Percentiles rank a stretch among this genome's conserved stretches.
Evolutionary conservation across 2,329 filamentous ascomycete genomes (phyloP).

Genomic region (Pseudogymnoascus sp.): DNA sequence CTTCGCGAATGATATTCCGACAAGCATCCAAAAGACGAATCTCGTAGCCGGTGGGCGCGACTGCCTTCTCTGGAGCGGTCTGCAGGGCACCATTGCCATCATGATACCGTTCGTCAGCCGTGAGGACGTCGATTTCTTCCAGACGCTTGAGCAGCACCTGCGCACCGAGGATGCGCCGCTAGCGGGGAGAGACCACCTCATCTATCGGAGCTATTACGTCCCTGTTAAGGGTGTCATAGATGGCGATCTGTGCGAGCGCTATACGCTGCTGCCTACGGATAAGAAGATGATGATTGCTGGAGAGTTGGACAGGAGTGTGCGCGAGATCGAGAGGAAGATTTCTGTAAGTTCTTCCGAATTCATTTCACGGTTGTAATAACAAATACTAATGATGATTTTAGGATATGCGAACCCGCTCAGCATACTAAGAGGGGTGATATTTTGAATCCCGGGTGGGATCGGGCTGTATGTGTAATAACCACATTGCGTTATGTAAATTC

Average conservation of each 20-base stretch:
- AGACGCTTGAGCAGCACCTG: constrained; percentile 82
- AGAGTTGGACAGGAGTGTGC: constrained; percentile 80
- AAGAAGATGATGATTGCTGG: constrained; percentile 93
- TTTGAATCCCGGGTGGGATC: background rate
- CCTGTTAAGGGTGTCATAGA: constrained; percentile 96
- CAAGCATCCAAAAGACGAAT: constrained; percentile 79
- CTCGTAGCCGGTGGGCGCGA: constrained; percentile 88
- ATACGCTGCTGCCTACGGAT: constrained; percentile 72
- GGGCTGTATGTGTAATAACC: constrained; percentile 4
- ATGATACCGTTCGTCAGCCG: constrained; percentile 85
- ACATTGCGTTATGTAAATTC: constrained; percentile 3
- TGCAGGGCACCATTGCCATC: constrained; percentile 91
- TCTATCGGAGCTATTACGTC: constrained; percentile 91
- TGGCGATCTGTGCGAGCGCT: constrained; percentile 91
- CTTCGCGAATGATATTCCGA: constrained; percentile 87
- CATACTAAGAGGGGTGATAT: constrained; percentile 31
- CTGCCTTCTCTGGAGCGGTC: constrained; percentile 83
- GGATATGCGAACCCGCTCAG: constrained; percentile 51
- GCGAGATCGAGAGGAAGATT: constrained; percentile 95
- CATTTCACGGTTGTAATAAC: constrained; percentile 8
- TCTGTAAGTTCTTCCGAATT: constrained; percentile 42
- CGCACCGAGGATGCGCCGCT: constrained; percentile 79
- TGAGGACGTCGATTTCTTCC: constrained; percentile 97
- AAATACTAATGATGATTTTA: constrained; percentile 22
- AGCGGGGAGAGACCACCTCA: constrained; percentile 87